phyloP scores from a whole-genome alignment of 371 early-diverging fungal species.

The Apophysomyces elegans region DNA sequence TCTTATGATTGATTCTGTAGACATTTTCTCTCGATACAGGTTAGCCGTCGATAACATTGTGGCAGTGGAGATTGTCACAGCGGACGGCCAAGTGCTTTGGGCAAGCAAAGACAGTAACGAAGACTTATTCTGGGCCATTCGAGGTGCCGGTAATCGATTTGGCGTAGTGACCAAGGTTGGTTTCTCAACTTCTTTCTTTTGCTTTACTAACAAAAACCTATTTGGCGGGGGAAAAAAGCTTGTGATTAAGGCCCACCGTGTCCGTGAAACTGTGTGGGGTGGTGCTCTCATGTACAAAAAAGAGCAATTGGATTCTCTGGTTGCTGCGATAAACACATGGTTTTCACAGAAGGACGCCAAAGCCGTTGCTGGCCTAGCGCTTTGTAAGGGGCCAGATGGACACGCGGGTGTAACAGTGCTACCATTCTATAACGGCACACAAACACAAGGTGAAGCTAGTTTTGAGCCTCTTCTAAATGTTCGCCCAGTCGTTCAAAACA shows the following conservation, averaged over 20 bases:
- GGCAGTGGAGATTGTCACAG: constrained; percentile 50
- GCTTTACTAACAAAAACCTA: neutral
- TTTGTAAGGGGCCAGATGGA: constrained; percentile 27
- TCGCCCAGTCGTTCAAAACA: constrained; percentile 7
- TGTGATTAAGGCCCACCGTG: constrained; percentile 28
- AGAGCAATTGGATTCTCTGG: constrained; percentile 20
- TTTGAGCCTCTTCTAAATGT: constrained; percentile 30
- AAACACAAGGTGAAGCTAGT: constrained; percentile 20
- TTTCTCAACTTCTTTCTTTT: neutral
- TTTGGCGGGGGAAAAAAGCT: constrained; percentile 14
- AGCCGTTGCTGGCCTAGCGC: constrained; percentile 27
- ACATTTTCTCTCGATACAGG: constrained; percentile 13
- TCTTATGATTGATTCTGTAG: neutral
- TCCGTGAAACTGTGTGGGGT: constrained; percentile 27
- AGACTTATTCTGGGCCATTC: constrained; percentile 65
- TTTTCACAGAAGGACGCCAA: constrained; percentile 27
- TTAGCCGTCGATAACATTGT: constrained; percentile 55
- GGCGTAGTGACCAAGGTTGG: constrained; percentile 56
- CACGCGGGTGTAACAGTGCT: constrained; percentile 24
- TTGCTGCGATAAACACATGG: constrained; percentile 36
- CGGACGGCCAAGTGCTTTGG: constrained; percentile 49
- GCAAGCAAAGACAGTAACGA: constrained; percentile 41
- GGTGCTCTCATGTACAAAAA: constrained; percentile 25
- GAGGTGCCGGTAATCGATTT: constrained; percentile 65
- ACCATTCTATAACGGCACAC: constrained; percentile 30